These are phyloP conservation scores for Vitis rupestris DNA, from an alignment of 164 flowering plant genomes.

Conservation along the genomic window DNA sequence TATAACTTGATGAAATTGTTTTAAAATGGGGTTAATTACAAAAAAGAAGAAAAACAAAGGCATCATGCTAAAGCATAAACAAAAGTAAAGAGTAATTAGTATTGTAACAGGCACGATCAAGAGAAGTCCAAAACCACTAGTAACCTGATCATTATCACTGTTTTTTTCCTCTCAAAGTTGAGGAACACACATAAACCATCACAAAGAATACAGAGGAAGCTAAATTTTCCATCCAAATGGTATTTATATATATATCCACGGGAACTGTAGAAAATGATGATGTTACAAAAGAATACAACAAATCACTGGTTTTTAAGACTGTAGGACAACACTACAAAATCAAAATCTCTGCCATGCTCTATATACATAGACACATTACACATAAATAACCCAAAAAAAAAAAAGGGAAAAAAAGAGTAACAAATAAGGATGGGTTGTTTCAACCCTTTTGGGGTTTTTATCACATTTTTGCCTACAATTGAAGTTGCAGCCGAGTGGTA, in stretches of 20 bases:
- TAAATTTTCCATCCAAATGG: neutral
- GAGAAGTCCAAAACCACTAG: neutral
- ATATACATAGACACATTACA: slow-evolving; percentile 32
- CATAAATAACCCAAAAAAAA: slow-evolving; percentile 18
- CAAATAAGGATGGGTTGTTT: no score
- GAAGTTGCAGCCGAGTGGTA: slow-evolving; percentile 10
- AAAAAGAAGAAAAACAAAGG: no score
- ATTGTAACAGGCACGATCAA: neutral
- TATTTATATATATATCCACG: neutral
- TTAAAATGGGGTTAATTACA: no score
- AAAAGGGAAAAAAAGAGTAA: neutral
- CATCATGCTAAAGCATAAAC: no score
- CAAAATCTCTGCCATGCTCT: slow-evolving; percentile 19
- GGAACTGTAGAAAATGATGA: neutral
- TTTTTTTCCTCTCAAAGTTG: slow-evolving; percentile 5
- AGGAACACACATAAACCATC: slow-evolving; percentile 10
- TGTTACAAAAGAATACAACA: slow-evolving; percentile 46
- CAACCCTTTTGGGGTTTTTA: neutral
- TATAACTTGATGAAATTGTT: no score
- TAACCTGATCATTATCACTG: neutral
- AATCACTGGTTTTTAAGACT: slow-evolving; percentile 11
- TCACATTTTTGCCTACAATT: slow-evolving; percentile 7
- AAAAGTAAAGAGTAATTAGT: neutral
- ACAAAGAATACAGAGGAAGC: slow-evolving; percentile 9
- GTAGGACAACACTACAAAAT: slow-evolving; percentile 18